phyloP scores from a whole-genome alignment of 805 yeast genomes.

The Lachancea meyersii region DNA sequence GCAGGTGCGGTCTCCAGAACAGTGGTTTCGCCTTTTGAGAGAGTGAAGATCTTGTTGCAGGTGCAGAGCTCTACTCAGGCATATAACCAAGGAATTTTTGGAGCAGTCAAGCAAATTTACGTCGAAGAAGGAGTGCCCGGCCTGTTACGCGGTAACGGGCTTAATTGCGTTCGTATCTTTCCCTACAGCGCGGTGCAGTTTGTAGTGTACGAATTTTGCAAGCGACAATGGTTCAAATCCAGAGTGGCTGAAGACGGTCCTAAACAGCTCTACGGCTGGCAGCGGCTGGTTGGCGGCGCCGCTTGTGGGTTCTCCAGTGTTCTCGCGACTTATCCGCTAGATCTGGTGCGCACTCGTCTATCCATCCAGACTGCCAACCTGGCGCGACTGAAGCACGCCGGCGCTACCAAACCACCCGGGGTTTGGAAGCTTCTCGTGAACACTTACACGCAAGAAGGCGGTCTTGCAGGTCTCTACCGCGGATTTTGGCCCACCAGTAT shows the following conservation, averaged over 20 bases:
- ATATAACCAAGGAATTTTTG: slow-evolving; percentile 62
- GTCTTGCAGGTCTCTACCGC: slow-evolving; percentile 65
- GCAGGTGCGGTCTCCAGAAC: slow-evolving; percentile 84
- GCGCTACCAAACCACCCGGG: slow-evolving; percentile 55
- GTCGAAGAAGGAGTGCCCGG: slow-evolving; percentile 90
- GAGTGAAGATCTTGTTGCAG: slow-evolving; percentile 88
- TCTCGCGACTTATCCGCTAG: slow-evolving; percentile 83
- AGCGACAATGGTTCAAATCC: slow-evolving; percentile 35
- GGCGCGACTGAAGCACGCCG: slow-evolving; percentile 33
- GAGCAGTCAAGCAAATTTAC: slow-evolving; percentile 74
- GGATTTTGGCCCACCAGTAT: slow-evolving; percentile 87
- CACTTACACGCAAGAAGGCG: slow-evolving; percentile 77
- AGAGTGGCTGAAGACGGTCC: background rate
- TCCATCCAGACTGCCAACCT: slow-evolving; percentile 80
- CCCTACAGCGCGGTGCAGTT: slow-evolving; percentile 96
- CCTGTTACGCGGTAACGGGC: slow-evolving; percentile 80
- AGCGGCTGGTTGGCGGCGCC: slow-evolving; percentile 71
- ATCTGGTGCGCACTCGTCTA: slow-evolving; percentile 81
- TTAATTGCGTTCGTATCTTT: slow-evolving; percentile 82
- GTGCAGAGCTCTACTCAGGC: slow-evolving; percentile 52
- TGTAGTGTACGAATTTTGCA: slow-evolving; percentile 67
- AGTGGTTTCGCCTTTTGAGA: slow-evolving; percentile 88
- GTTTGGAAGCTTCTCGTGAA: slow-evolving; percentile 49
- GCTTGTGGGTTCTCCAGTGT: slow-evolving; percentile 78
- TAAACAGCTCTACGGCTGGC: slow-evolving; percentile 41